A percentile compares a stretch with the other conserved stretches of the same genome.
phyloP scores from a whole-genome alignment of 495 filamentous ascomycete genomes.

The Penicillium atrosanguineum region DNA sequence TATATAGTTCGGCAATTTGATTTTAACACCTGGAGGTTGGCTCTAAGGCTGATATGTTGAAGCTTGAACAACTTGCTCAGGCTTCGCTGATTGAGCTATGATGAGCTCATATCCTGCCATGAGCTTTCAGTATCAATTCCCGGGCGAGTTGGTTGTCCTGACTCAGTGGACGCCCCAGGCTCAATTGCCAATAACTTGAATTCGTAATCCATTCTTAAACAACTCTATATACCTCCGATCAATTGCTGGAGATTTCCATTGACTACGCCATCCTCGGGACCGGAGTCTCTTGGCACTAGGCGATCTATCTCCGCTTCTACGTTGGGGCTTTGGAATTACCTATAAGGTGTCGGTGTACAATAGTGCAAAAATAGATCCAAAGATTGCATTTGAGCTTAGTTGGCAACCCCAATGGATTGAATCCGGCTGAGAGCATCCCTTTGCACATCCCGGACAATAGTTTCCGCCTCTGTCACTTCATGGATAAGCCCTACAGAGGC shows the following conservation, averaged over 20 bases:
- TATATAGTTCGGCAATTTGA: too few species aligned
- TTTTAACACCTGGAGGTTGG: too few species aligned
- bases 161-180: too few species aligned
- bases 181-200: neutral
- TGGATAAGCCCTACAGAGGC: conserved; percentile 51
- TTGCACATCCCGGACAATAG: conserved; percentile 34
- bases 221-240: neutral
- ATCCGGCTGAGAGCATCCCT: conserved; percentile 11
- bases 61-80: too few species aligned
- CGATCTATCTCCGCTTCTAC: neutral
- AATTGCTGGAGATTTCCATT: neutral
- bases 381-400: neutral
- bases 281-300: neutral
- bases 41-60: too few species aligned
- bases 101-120: too few species aligned
- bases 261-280: neutral
- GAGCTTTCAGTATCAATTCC: too few species aligned
- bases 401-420: neutral
- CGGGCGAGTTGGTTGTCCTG: too few species aligned
- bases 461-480: conserved; percentile 38
- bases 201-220: neutral
- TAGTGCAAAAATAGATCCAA: neutral
- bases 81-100: too few species aligned
- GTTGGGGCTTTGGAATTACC: too few species aligned
- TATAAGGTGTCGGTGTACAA: neutral